Percentiles rank a stretch among this genome's conserved stretches.
These are phyloP conservation scores for Buddleja alternifolia DNA, from an alignment of 257 asterid species.

Conservation along the genomic window DNA sequence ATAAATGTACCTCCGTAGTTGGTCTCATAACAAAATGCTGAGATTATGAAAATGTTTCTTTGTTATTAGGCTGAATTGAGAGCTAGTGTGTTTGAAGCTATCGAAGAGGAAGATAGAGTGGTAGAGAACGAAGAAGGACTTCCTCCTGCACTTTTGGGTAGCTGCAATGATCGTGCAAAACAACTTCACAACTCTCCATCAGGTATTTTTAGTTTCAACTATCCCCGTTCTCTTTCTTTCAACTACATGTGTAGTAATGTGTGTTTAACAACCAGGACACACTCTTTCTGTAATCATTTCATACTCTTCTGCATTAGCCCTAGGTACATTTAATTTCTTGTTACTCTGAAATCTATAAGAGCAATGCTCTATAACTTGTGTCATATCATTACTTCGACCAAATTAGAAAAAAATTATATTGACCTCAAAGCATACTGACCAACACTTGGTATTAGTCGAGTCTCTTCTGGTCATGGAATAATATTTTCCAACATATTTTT, in stretches of 20 bases:
- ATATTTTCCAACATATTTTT: not conserved
- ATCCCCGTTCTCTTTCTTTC: not conserved
- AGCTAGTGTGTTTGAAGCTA: conserved; percentile 97
- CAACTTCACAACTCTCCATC: conserved; percentile 95
- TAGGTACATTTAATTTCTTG: not conserved
- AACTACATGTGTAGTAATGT: not conserved
- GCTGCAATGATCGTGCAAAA: conserved; percentile 94
- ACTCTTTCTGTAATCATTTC: not conserved
- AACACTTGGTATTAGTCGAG: not conserved
- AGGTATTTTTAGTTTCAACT: conserved; percentile 42
- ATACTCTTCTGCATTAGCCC: conserved; percentile 5
- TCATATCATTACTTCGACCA: not conserved
- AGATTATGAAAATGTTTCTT: conserved; percentile 13
- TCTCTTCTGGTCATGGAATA: not conserved
- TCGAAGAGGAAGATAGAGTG: conserved; percentile 88
- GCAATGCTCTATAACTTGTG: conserved; percentile 4
- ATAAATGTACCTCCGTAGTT: not conserved
- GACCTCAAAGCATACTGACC: not conserved
- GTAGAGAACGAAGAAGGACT: conserved; percentile 78
- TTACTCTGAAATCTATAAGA: conserved; percentile 2
- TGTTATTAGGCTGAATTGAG: conserved; percentile 81
- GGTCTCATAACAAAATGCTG: conserved; percentile 13
- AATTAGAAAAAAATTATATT: not conserved
- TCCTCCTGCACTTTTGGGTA: conserved; percentile 93
- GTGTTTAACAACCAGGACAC: not conserved